These are phyloP conservation scores for Phaeotremella fagi DNA, from an alignment of 768 basidiomycete species.

Conservation along the genomic window DNA sequence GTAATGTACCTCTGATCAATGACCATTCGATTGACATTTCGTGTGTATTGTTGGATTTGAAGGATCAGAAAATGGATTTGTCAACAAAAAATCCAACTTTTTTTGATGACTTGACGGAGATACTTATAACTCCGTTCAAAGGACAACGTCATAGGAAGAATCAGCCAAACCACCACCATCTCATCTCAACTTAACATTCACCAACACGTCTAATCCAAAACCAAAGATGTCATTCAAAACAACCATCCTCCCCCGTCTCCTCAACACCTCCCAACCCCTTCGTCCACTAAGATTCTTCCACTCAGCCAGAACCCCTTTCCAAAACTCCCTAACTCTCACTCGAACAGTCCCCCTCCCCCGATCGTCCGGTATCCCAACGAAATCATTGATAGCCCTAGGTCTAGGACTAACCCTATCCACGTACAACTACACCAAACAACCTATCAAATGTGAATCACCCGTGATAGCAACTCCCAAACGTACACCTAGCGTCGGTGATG, in stretches of 20 bases:
- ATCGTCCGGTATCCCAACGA: slow-evolving; percentile 1
- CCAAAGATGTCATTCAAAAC: slow-evolving; percentile 16
- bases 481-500: not conserved
- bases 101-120: slow-evolving; percentile 1
- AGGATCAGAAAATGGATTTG: not conserved
- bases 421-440: not conserved
- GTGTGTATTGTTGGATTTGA: not conserved
- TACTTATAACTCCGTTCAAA: slow-evolving; percentile 1
- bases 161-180: too few species aligned
- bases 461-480: not conserved
- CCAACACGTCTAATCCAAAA: not conserved
- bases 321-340: too few species aligned
- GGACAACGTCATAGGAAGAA: too few species aligned
- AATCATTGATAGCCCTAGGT: slow-evolving; percentile 11
- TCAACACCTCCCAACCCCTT: slow-evolving; percentile 5
- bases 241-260: slow-evolving; percentile 14
- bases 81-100: slow-evolving; percentile 1
- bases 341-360: slow-evolving; percentile 3
- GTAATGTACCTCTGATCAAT: slow-evolving; percentile 13
- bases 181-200: not conserved
- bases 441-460: not conserved
- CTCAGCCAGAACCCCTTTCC: not conserved
- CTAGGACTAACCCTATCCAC: slow-evolving; percentile 8
- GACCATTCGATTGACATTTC: slow-evolving; percentile 30
- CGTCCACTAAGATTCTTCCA: slow-evolving; percentile 1